Base-by-base conservation (phyloP, 179 eudicot species). In the Amaranthus tricolor region DNA sequence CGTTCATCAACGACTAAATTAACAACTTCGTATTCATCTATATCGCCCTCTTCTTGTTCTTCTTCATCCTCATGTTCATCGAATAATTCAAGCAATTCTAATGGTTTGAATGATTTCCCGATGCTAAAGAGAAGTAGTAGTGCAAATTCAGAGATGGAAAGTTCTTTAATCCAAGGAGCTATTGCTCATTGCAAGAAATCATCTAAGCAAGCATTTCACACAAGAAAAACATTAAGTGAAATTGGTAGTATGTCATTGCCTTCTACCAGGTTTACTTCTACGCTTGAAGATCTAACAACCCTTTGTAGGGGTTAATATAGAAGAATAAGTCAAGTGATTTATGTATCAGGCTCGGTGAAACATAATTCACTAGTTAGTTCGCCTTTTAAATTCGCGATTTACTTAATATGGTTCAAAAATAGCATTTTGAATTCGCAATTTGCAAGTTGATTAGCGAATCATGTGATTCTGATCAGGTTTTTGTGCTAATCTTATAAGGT, bases 141-240 rank as follows among this genome's bases (percentile, higher is more conserved):
- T 21, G 73, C 67, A 6, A 75, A 74, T 71, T 82, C 82, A 31
- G 93, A 89, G 68, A 70, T 81, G 62, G 96, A 91, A 76, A 86
- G 75, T 63, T 86, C 90, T 21, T 48, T 79, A 16, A 89, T 91
- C 66, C 94, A 91, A 80, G 85, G 94, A 19, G 96, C 96, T 0
- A 91, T 91, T 88, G 90, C 91, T 51, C 87, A 91, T 51, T 91
- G 96, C 80, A 92, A 90, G 68, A 83, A 75, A 68, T 92, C 97
- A 14, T 68, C 72, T 12, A 77, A 84, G 62, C 76, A 77, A 20
- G 69, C 51, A 5, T 40, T 70, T 9, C 78, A 78, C 48, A 73
- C 84, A 21, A 74, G 86, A 64, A 87, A 85, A 74, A 83, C 81
- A 6, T 55, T 74, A 59, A 86, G 85, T 74, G 86, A 85, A 68